Evolutionary conservation across 2,329 filamentous ascomycete species (phyloP).

Genomic region (Paecilomyces dactylethromorphus): DNA sequence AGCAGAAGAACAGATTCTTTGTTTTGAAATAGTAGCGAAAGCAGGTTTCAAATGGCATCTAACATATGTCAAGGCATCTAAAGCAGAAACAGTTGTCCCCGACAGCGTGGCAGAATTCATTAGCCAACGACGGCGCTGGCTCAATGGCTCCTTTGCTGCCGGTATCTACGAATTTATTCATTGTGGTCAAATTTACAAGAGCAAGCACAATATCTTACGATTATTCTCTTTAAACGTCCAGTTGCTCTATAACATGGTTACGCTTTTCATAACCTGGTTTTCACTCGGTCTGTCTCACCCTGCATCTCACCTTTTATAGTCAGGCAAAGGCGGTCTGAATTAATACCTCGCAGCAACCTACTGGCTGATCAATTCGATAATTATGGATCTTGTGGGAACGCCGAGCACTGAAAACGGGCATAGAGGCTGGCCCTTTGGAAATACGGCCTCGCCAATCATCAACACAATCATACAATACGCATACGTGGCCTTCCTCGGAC

Average conservation of each 20-base stretch:
- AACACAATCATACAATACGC: conserved; percentile 87
- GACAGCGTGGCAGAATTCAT: conserved; percentile 97
- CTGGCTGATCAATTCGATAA: conserved; percentile 96
- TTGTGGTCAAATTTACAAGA: conserved; percentile 98
- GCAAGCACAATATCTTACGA: conserved; percentile 90
- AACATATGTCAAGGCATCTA: conserved; percentile 97
- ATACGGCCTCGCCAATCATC: conserved; percentile 76
- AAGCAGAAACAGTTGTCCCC: conserved; percentile 97
- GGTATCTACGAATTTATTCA: conserved; percentile 97
- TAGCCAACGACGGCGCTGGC: conserved; percentile 93
- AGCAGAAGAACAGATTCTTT: conserved; percentile 99
- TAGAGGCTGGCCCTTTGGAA: conserved; percentile 84
- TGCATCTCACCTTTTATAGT: too few relatives aligned
- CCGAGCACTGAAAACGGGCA: conserved; percentile 49
- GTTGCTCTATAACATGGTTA: conserved; percentile 87
- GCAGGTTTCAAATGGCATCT: conserved; percentile 98
- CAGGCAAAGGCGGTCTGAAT: conserved; percentile 19
- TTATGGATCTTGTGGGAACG: conserved; percentile 91
- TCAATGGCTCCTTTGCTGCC: conserved; percentile 98
- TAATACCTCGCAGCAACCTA: conserved; percentile 62
- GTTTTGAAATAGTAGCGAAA: conserved; percentile 98
- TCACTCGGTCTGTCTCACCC: conserved; percentile 42
- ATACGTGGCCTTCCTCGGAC: conserved; percentile 82
- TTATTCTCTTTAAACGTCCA: conserved; percentile 99
- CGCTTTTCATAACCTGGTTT: conserved; percentile 89